Evolutionary conservation across 139 green algal genomes (phyloP), one percentile per base, ranked within the genome.

Genomic region (Pleodorina starrii): DNA sequence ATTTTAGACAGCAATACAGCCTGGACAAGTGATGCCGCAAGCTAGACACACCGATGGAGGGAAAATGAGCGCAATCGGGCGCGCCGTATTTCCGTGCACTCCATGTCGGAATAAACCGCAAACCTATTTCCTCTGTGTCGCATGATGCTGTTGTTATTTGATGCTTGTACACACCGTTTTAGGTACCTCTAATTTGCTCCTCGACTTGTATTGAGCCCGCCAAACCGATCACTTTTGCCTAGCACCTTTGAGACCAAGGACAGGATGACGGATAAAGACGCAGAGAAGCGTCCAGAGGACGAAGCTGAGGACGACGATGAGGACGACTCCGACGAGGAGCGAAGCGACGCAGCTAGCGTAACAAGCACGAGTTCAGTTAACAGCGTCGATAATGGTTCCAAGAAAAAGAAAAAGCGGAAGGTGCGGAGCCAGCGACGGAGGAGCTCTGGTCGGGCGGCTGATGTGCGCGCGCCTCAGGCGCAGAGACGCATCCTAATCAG

Each of bases 401-500:
- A 82, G 38, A 89, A 82, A 36, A 89, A 89, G 84, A 89, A 72
- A 48, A 89, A 89, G 50, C 73, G 74, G 51, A 88, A 79, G 82
- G 82, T 69, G 51, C 42, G 50, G 50, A n/a, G 69, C 17, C 63
- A 36, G 63, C 19, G n/a, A 17, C 43, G 25, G 54, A 63, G 7
- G 29, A 38, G 25, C 73, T 1, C 23, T 82, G 27, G 42, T 68
- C n/a, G 48, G 44, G 46, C 44, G n/a, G 75, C 38, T 54, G 44
- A 75, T 54, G 29, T 32, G 32, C 79, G 43, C 44, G 40, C 54
- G 10, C 6, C 25, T n/a, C n/a, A n/a, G n/a, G 32, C 75, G 51
- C 81, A 86, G 89, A 89, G 63, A 48, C 35, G 21, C 17, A 48
- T 76, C 1, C 17, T 27, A 27, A 48, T 17, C 68, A 23, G 68